These are phyloP conservation scores for Funneliformis caledonium DNA, from an alignment of 371 early-diverging fungal genomes.

Conservation along the genomic window DNA sequence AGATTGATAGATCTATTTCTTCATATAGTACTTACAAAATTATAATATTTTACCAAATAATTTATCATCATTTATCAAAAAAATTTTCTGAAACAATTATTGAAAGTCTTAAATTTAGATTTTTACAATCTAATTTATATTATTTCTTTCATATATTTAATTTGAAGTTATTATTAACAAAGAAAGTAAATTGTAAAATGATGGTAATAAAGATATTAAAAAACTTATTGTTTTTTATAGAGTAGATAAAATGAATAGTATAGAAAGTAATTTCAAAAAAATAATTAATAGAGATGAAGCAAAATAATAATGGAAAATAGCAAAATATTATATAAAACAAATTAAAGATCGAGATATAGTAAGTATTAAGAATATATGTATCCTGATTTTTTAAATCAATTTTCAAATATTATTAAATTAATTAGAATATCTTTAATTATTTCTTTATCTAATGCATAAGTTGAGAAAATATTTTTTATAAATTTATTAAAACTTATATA, in stretches of 20 bases:
- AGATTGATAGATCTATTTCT: background rate
- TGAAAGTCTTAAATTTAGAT: background rate
- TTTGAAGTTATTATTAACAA: too few species aligned
- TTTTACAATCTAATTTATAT: slow-evolving; percentile 1
- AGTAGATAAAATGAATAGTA: too few species aligned
- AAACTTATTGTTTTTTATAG: too few species aligned
- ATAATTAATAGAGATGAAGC: too few species aligned
- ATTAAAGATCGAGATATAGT: too few species aligned
- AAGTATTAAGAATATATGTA: background rate
- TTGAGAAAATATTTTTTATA: background rate
- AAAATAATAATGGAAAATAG: too few species aligned
- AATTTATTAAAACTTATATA: background rate
- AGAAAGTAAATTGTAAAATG: too few species aligned
- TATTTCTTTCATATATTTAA: background rate
- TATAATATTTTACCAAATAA: background rate
- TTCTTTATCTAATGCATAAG: slow-evolving; percentile 3
- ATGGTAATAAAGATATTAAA: background rate
- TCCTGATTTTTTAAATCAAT: background rate
- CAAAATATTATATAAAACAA: too few species aligned
- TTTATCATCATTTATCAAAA: background rate
- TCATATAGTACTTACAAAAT: background rate
- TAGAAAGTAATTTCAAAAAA: too few species aligned
- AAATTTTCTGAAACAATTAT: background rate
- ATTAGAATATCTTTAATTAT: background rate
- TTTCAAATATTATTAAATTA: slow-evolving; percentile 8